Conservation (phyloP, 2,329 filamentous ascomycete species). For the Ceratocystis eucalypticola region DNA sequence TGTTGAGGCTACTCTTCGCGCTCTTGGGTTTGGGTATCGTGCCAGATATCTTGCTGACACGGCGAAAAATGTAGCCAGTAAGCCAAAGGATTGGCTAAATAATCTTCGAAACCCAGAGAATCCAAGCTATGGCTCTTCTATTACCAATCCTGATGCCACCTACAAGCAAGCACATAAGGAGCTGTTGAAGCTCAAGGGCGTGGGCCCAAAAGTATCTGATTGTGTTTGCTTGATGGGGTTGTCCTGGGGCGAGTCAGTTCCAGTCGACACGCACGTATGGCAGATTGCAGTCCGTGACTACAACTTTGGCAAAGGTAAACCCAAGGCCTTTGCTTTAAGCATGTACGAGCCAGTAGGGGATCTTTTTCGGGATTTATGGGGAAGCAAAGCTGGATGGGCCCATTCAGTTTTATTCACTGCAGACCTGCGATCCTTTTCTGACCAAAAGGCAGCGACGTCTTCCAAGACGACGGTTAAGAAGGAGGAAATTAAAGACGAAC, state of each 20-base stretch:
- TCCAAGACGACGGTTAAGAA: conserved; percentile 20
- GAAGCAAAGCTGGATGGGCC: conserved; percentile 88
- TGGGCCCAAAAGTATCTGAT: conserved; percentile 93
- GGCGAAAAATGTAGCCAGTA: conserved; percentile 58
- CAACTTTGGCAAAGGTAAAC: conserved; percentile 75
- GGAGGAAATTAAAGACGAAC: conserved; percentile 22
- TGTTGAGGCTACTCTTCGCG: conserved; percentile 69
- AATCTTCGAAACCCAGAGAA: conserved; percentile 64
- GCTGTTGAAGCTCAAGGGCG: conserved; percentile 66
- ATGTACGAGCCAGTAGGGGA: conserved; percentile 85
- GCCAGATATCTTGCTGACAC: conserved; percentile 87
- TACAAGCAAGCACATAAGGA: conserved; percentile 72
- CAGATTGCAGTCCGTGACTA: conserved; percentile 96
- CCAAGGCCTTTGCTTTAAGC: conserved; percentile 70
- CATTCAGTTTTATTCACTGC: conserved; percentile 95
- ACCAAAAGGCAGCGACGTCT: conserved; percentile 30
- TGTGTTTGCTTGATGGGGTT: conserved; percentile 94
- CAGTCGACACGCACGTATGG: conserved; percentile 96
- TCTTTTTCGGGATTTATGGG: conserved; percentile 82
- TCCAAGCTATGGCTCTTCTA: conserved; percentile 37
- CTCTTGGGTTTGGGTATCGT: conserved; percentile 84
- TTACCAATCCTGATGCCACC: conserved; percentile 33
- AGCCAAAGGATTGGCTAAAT: conserved; percentile 62
- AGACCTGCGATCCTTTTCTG: conserved; percentile 73
- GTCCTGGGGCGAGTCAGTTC: conserved; percentile 89